Base-by-base conservation (phyloP, 495 filamentous ascomycete genomes). In the Clohesyomyces aquaticus region DNA sequence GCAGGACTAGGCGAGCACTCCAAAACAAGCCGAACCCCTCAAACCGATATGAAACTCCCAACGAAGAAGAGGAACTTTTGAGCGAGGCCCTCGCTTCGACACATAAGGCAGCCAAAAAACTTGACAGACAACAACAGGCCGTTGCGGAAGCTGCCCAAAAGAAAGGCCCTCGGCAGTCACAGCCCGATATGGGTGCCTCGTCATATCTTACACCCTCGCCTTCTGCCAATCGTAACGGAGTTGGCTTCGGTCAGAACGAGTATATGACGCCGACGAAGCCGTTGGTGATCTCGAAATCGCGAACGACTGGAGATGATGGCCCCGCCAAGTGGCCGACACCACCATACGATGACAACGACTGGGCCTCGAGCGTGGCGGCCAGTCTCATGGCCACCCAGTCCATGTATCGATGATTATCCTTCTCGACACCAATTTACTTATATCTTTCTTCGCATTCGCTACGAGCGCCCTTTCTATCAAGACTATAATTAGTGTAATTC, bases 31-130 rank as follows among this genome's bases (percentile, higher is more conserved):
- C 85, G 23, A 85, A 91, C 61, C 87, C 86, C 14, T 79, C 80
- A 50, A 89, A 93, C 69, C 83, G 83, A 51, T 96, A 97, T 71
- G 95, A 98, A 75, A 95, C 91, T 3, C 91, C 95, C 0, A 91
- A 96, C 71, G 94, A 99, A 75, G 91, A 98, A 70, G 94, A 98
- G 64, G 94, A 99, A 75, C 83, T 98, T 12, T 79, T 96, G 11
- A 91, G 96, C 69, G 94, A 98, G 75, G 93, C 81, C 22, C 73
- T 88, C 18, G 77, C 80, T 52, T 85, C 84, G 46, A 81, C 85
- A 48, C 81, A 82, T 65, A 82, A 78, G 61, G 85, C 85, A 42
- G 83, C 77, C 4, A 77, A 71, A 48, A 78, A 79, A 22, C 77
- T 88, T 22, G 83, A 83, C 27, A 43, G 61, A n/a, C 78, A 83